phyloP scores from a whole-genome alignment of 805 yeast species.

The Groenewaldozyma tartarivorans region DNA sequence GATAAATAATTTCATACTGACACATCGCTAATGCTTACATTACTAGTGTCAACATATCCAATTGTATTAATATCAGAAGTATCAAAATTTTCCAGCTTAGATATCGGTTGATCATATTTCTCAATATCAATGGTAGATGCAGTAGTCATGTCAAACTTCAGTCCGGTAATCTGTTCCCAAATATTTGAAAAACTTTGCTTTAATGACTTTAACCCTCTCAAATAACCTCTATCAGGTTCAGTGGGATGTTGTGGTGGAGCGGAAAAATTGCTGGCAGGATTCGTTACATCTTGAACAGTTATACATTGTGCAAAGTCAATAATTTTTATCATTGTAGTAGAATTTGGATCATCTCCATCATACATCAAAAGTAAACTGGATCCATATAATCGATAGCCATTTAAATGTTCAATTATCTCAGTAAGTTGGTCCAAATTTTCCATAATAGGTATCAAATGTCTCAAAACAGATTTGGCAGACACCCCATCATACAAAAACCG shows the following conservation, averaged over 20 bases:
- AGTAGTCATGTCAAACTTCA: slow-evolving; percentile 3
- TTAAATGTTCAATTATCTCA: slow-evolving; percentile 42
- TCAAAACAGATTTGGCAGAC: slow-evolving; percentile 44
- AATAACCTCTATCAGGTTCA: slow-evolving; percentile 70
- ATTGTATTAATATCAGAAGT: slow-evolving; percentile 12
- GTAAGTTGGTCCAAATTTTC: slow-evolving; percentile 50
- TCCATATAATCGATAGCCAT: slow-evolving; percentile 84
- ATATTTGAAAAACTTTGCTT: slow-evolving; percentile 44
- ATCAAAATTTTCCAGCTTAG: slow-evolving; percentile 14
- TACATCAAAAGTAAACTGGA: slow-evolving; percentile 82
- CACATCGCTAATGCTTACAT: too few species aligned
- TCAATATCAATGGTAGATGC: slow-evolving; percentile 3
- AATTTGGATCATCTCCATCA: slow-evolving; percentile 44
- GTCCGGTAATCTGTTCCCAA: slow-evolving; percentile 12
- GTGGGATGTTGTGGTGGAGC: slow-evolving; percentile 66
- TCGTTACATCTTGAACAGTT: slow-evolving; percentile 40
- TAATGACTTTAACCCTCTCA: slow-evolving; percentile 72
- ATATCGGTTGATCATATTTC: slow-evolving; percentile 4
- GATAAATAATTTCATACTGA: slow-evolving; percentile 1
- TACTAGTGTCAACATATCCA: neutral
- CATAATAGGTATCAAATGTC: slow-evolving; percentile 60
- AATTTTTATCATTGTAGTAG: slow-evolving; percentile 43
- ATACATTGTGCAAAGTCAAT: slow-evolving; percentile 96
- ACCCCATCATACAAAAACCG: slow-evolving; percentile 75
- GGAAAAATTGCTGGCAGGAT: slow-evolving; percentile 31